phyloP scores from a whole-genome alignment of 2,329 filamentous ascomycete species.

The Aspergillus sp. region DNA sequence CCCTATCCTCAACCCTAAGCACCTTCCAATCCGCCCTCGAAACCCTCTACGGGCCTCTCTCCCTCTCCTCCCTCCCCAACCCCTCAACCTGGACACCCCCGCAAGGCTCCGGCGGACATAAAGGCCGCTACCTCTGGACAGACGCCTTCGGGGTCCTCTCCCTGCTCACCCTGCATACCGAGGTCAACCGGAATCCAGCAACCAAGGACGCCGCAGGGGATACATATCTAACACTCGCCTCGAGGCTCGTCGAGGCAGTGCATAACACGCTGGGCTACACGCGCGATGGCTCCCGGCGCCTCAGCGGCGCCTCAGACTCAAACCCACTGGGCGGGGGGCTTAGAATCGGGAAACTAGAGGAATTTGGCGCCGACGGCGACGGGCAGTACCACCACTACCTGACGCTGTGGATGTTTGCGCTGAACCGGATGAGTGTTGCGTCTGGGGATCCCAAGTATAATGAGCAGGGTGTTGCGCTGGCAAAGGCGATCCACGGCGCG shows the following conservation, averaged over 20 bases:
- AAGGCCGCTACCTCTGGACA: constrained; percentile 62
- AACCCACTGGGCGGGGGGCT: constrained; percentile 57
- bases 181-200: constrained; percentile 24
- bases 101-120: constrained; percentile 53
- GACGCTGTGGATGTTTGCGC: constrained; percentile 63
- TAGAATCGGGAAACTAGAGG: constrained; percentile 57
- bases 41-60: constrained; percentile 41
- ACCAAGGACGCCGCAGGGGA: constrained; percentile 12
- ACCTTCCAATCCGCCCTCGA: constrained; percentile 40
- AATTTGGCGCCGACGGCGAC: constrained; percentile 52
- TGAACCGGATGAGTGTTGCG: constrained; percentile 55
- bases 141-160: constrained; percentile 62
- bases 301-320: constrained; percentile 53
- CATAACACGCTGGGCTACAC: constrained; percentile 56
- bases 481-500: constrained; percentile 52
- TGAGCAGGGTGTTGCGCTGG: constrained; percentile 52
- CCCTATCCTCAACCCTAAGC: not conserved
- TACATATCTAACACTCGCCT: constrained; percentile 52
- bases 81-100: constrained; percentile 50
- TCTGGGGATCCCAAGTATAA: constrained; percentile 51
- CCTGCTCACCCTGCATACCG: constrained; percentile 54
- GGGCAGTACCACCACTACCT: constrained; percentile 64
- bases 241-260: constrained; percentile 51
- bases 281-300: constrained; percentile 47
- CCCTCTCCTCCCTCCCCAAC: constrained; percentile 30